Percentiles rank a stretch among this genome's conserved stretches.
Evolutionary conservation across 1,284 basidiomycete species (phyloP).

Genomic region (Ustilago bromivora): DNA sequence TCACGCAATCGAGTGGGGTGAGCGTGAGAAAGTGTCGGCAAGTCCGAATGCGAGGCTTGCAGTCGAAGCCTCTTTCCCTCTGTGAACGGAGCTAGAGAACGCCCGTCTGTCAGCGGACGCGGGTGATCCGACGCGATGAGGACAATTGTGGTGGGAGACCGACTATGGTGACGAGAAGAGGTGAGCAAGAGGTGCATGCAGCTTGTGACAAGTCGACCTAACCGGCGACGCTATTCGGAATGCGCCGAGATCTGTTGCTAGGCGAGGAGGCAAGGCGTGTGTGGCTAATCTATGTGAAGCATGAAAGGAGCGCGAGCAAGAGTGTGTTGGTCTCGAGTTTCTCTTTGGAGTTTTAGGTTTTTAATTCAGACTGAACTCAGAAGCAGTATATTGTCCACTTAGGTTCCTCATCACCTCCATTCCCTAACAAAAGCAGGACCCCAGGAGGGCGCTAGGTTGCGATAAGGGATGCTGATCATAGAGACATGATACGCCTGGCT

Average conservation of each 20-base stretch:
- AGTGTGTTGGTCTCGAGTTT: slow-evolving; percentile 5
- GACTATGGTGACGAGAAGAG: not conserved
- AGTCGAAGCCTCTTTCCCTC: too few relatives aligned
- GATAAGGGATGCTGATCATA: not conserved
- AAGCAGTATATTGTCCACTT: too few relatives aligned
- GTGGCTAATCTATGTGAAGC: not conserved
- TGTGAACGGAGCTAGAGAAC: too few relatives aligned
- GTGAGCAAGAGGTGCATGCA: not conserved
- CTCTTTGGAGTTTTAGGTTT: not conserved
- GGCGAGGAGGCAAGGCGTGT: not conserved
- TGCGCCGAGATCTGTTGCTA: not conserved
- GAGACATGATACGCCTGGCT: not conserved
- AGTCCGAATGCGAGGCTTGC: too few relatives aligned
- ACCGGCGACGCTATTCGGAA: slow-evolving; percentile 1
- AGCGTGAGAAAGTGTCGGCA: not conserved
- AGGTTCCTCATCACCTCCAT: not conserved
- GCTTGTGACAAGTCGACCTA: not conserved
- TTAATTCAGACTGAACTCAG: not conserved
- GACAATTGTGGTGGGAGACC: not conserved
- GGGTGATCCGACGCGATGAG: not conserved
- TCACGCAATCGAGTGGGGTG: not conserved
- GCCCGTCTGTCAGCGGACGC: too few relatives aligned
- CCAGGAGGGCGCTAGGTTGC: too few relatives aligned
- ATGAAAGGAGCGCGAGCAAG: not conserved
- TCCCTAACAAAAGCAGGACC: not conserved